These are phyloP conservation scores for Lentinula detonsa DNA, from an alignment of 768 basidiomycete genomes.

Conservation along the genomic window DNA sequence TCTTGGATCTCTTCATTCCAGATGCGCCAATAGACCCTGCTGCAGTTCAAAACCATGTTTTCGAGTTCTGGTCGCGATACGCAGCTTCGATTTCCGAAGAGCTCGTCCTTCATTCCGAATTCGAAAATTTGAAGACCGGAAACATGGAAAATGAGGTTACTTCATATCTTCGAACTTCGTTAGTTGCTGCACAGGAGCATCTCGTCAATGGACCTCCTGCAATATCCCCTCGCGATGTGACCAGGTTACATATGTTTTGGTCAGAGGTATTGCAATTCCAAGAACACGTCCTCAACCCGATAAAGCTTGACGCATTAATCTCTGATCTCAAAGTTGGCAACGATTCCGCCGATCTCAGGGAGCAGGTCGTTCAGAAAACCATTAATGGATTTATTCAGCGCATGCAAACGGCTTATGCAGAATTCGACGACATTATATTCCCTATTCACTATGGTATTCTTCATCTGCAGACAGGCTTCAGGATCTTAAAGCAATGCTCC, in stretches of 20 bases:
- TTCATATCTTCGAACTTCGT: constrained; percentile 32
- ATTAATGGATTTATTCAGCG: constrained; percentile 74
- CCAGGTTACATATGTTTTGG: constrained; percentile 63
- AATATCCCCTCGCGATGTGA: constrained; percentile 32
- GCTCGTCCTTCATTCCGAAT: constrained; percentile 42
- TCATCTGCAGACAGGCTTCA: constrained; percentile 67
- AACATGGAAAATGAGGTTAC: constrained; percentile 46
- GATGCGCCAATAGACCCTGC: constrained; percentile 85
- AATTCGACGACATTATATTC: constrained; percentile 63
- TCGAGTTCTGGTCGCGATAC: constrained; percentile 38
- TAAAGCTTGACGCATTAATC: constrained; percentile 47
- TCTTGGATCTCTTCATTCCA: constrained; percentile 75
- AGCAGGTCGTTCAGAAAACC: constrained; percentile 73
- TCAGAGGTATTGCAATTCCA: constrained; percentile 74
- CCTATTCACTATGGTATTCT: constrained; percentile 64
- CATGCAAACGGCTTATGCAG: constrained; percentile 58
- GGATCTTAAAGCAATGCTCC: constrained; percentile 32
- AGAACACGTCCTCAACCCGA: constrained; percentile 40
- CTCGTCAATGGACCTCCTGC: constrained; percentile 20
- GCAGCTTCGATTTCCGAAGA: constrained; percentile 37
- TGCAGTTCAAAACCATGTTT: constrained; percentile 45
- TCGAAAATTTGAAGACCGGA: constrained; percentile 55
- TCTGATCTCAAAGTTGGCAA: constrained; percentile 28
- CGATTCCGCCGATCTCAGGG: constrained; percentile 39
- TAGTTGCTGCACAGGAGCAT: constrained; percentile 23